Percentiles rank a stretch among this genome's conserved stretches.
These are phyloP conservation scores for Acmispon strigosus DNA, from an alignment of 306 rosid species.

Conservation along the genomic window DNA sequence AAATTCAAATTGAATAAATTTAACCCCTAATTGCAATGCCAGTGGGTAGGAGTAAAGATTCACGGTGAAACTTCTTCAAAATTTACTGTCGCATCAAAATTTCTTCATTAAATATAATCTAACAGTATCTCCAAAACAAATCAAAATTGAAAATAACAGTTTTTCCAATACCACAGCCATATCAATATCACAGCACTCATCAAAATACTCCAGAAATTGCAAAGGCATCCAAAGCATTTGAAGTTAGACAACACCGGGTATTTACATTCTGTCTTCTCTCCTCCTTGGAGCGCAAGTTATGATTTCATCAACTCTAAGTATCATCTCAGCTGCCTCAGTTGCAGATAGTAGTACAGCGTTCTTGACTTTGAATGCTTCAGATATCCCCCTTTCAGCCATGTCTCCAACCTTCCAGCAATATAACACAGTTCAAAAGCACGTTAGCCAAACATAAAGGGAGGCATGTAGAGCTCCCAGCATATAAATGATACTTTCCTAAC, in stretches of 20 bases:
- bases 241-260: conserved; percentile 1
- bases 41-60: not conserved
- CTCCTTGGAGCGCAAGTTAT: conserved; percentile 93
- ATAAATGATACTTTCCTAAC: not conserved
- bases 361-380: conserved; percentile 88
- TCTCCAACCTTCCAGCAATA: conserved; percentile 70
- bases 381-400: conserved; percentile 77
- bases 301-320: conserved; percentile 95
- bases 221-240: not conserved
- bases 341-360: conserved; percentile 89
- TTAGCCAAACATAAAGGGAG: conserved; percentile 5
- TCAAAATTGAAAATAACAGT: conserved; percentile 7
- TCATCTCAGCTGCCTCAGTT: conserved; percentile 98
- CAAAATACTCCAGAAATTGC: not conserved
- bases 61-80: not conserved
- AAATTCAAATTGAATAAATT: not conserved
- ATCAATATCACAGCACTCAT: not conserved
- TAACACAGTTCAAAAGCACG: not conserved
- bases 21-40: not conserved
- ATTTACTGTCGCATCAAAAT: not conserved
- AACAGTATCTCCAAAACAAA: not conserved
- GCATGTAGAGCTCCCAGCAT: not conserved
- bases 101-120: not conserved
- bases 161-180: not conserved
- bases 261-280: conserved; percentile 92